These are phyloP conservation scores for Neurospora crassa DNA, from an alignment of 2,329 filamentous ascomycete genomes.

Conservation along the genomic window DNA sequence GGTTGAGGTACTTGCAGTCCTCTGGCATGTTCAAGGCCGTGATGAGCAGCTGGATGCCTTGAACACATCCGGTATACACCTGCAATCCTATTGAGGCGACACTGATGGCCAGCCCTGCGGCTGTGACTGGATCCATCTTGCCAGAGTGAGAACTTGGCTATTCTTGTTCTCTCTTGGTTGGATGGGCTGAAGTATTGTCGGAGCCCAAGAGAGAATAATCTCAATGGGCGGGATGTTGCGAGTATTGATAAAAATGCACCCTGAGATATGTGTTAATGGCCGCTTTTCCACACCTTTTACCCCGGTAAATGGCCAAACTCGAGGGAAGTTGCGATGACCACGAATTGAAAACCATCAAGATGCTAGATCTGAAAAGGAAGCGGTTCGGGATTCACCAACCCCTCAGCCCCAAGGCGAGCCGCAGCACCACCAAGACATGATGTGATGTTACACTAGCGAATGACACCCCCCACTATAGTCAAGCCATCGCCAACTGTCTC, in stretches of 20 bases:
- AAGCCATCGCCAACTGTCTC: neutral
- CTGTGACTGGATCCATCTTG: slow-evolving; percentile 34
- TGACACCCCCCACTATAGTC: neutral
- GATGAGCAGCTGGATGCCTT: slow-evolving; percentile 38
- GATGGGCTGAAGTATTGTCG: neutral
- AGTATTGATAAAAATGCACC: neutral
- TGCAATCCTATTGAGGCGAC: slow-evolving; percentile 36
- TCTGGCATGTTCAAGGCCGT: slow-evolving; percentile 38
- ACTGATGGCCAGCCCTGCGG: slow-evolving; percentile 32
- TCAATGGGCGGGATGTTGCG: neutral
- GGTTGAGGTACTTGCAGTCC: slow-evolving; percentile 37
- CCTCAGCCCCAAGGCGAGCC: neutral
- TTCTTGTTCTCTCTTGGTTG: neutral
- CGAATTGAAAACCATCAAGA: neutral
- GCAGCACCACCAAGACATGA: neutral
- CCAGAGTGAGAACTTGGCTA: neutral
- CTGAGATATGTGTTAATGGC: neutral
- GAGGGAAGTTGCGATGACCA: neutral
- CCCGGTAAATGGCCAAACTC: neutral
- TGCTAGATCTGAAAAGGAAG: neutral
- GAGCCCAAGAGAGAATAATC: neutral
- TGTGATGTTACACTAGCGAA: neutral
- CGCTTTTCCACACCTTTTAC: neutral
- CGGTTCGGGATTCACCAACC: neutral
- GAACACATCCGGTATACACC: slow-evolving; percentile 36